Evolutionary conservation across 495 filamentous ascomycete species (phyloP).

Genomic region (Penicillium waksmanii): DNA sequence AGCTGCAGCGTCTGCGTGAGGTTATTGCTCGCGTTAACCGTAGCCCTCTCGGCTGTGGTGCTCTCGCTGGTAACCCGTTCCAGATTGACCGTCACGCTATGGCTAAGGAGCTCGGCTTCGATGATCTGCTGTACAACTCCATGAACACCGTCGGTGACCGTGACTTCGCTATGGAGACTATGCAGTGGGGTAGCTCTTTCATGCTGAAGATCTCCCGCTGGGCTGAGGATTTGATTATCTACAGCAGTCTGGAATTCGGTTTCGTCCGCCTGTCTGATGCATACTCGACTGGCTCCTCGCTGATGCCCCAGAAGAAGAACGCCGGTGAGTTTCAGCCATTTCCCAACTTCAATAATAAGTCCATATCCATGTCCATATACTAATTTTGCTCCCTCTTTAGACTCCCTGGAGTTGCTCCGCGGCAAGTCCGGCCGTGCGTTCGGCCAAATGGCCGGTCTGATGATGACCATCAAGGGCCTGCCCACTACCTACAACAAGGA

Average conservation of each 20-base stretch:
- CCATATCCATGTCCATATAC: background rate
- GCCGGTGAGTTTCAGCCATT: slow-evolving; percentile 24
- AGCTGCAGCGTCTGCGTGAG: slow-evolving; percentile 80
- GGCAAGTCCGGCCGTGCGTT: slow-evolving; percentile 86
- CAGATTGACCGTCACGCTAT: slow-evolving; percentile 86
- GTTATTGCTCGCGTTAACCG: slow-evolving; percentile 75
- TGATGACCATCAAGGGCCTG: slow-evolving; percentile 84
- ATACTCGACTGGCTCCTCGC: slow-evolving; percentile 79
- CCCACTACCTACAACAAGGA: slow-evolving; percentile 96
- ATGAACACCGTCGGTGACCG: slow-evolving; percentile 84
- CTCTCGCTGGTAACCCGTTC: slow-evolving; percentile 91
- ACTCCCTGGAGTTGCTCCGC: slow-evolving; percentile 83
- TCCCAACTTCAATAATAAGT: too few relatives aligned
- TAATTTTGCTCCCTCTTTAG: slow-evolving; percentile 41
- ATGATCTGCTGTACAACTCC: slow-evolving; percentile 78
- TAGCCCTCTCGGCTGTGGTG: slow-evolving; percentile 81
- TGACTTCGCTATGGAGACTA: slow-evolving; percentile 86
- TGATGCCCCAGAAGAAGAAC: slow-evolving; percentile 92
- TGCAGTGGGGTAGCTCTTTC: slow-evolving; percentile 85
- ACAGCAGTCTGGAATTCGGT: slow-evolving; percentile 79
- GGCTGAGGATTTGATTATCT: slow-evolving; percentile 90
- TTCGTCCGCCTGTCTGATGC: slow-evolving; percentile 84
- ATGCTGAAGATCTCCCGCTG: slow-evolving; percentile 88
- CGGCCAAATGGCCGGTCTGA: slow-evolving; percentile 87
- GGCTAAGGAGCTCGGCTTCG: slow-evolving; percentile 87